These are phyloP conservation scores for Candida palmyrensis DNA, from an alignment of 805 yeast species.

Conservation along the genomic window DNA sequence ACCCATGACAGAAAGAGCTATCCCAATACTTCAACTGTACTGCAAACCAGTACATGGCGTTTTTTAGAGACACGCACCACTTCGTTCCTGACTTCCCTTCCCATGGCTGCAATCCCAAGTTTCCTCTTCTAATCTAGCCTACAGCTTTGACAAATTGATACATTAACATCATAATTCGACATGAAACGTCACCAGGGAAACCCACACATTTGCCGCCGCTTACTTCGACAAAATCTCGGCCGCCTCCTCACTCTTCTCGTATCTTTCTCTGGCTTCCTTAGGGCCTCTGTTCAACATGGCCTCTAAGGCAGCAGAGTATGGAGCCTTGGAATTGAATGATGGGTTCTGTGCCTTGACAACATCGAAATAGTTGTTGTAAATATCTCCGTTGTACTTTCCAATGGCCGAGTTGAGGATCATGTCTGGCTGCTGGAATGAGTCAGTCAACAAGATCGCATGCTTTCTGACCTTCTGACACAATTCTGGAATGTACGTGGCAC, in stretches of 20 bases:
- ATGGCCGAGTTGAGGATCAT: constrained; percentile 76
- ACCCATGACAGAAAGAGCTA: too few relatives aligned
- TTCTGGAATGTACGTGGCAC: constrained; percentile 18
- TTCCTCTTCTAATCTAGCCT: too few relatives aligned
- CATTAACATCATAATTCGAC: too few relatives aligned
- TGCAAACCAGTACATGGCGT: too few relatives aligned
- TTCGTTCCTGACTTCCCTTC: too few relatives aligned
- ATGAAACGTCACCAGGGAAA: too few relatives aligned
- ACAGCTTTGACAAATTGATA: too few relatives aligned
- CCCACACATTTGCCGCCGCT: too few relatives aligned
- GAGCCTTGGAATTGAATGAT: constrained; percentile 52
- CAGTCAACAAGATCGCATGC: constrained; percentile 74
- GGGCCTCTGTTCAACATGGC: constrained; percentile 29
- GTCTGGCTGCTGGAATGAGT: constrained; percentile 78
- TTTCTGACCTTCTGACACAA: constrained; percentile 39
- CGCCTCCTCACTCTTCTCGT: constrained; percentile 25
- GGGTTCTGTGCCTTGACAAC: constrained; percentile 47
- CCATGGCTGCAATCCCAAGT: too few relatives aligned
- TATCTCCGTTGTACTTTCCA: constrained; percentile 78
- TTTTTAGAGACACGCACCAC: too few relatives aligned
- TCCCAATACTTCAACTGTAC: too few relatives aligned
- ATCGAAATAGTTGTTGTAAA: constrained; percentile 70
- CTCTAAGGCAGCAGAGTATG: constrained; percentile 42
- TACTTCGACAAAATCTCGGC: constrained; percentile 20
- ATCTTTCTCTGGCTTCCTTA: constrained; percentile 29